A percentile compares a stretch with the other conserved stretches of the same genome.
These are phyloP conservation scores for Gossypium davidsonii DNA, from an alignment of 441 rosid species.

Conservation along the genomic window DNA sequence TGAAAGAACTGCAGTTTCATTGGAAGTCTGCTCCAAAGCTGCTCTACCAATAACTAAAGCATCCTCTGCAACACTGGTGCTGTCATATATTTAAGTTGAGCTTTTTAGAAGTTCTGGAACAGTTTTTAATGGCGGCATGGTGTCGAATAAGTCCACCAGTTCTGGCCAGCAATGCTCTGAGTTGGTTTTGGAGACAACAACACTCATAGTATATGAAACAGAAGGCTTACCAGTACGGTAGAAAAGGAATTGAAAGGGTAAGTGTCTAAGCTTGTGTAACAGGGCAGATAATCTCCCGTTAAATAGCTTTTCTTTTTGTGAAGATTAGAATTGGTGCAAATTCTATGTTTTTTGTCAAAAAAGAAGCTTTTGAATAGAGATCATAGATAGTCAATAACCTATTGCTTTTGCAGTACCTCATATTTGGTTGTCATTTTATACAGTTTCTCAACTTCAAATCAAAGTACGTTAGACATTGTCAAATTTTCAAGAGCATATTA, in stretches of 20 bases:
- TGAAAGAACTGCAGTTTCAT: neutral
- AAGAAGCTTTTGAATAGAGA: too few relatives aligned
- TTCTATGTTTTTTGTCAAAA: neutral
- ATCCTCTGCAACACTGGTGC: too few relatives aligned
- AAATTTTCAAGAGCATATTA: neutral
- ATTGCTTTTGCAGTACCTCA: neutral
- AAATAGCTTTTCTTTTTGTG: neutral
- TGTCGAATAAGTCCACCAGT: neutral
- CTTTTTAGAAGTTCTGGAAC: neutral
- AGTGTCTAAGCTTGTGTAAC: neutral
- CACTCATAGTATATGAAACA: neutral
- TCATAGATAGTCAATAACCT: neutral
- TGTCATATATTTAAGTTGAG: too few relatives aligned
- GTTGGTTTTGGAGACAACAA: neutral
- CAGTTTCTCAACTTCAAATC: neutral
- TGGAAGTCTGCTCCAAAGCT: too few relatives aligned
- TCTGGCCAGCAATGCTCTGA: neutral
- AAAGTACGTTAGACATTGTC: neutral
- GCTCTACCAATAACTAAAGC: too few relatives aligned
- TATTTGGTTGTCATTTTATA: neutral
- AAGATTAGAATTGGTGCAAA: neutral
- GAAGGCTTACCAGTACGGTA: too few relatives aligned
- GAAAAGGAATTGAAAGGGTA: neutral
- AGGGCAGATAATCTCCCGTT: neutral
- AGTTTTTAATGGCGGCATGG: neutral